These are phyloP conservation scores for Lecanicillium sp. DNA, from an alignment of 2,329 filamentous ascomycete genomes.

Conservation along the genomic window DNA sequence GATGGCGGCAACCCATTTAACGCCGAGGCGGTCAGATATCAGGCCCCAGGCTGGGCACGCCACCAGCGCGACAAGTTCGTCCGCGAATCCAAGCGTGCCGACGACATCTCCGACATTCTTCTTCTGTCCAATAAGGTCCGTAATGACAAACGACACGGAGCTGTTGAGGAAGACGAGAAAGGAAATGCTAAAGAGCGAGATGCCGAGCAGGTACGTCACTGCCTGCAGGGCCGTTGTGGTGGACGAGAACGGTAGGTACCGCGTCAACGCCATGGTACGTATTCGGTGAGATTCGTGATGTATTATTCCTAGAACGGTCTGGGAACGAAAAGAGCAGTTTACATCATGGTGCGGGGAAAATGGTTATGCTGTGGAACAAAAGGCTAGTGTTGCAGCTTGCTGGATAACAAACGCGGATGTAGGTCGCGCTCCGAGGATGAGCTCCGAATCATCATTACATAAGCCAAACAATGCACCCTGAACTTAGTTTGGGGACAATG, in stretches of 20 bases:
- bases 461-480: no score
- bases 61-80: constrained; percentile 73
- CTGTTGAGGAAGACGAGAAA: constrained; percentile 88
- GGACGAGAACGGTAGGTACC: constrained; percentile 49
- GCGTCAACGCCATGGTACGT: constrained; percentile 26
- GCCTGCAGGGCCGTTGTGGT: constrained; percentile 55
- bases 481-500: no score
- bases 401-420: no score
- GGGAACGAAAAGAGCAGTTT: no score
- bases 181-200: constrained; percentile 79
- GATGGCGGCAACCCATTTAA: constrained; percentile 62
- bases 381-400: no score
- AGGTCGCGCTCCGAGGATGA: no score
- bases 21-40: constrained; percentile 68
- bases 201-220: constrained; percentile 70
- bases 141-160: constrained; percentile 77
- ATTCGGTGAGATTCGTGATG: no score
- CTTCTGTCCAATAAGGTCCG: constrained; percentile 70
- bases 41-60: constrained; percentile 77
- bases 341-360: no score
- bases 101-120: constrained; percentile 70
- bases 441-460: no score
- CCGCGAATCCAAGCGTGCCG: constrained; percentile 76
- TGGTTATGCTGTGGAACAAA: no score
- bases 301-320: no score